Evolutionary conservation across 176 grass and related monocot species (phyloP).

Genomic region (Raddia guianensis): DNA sequence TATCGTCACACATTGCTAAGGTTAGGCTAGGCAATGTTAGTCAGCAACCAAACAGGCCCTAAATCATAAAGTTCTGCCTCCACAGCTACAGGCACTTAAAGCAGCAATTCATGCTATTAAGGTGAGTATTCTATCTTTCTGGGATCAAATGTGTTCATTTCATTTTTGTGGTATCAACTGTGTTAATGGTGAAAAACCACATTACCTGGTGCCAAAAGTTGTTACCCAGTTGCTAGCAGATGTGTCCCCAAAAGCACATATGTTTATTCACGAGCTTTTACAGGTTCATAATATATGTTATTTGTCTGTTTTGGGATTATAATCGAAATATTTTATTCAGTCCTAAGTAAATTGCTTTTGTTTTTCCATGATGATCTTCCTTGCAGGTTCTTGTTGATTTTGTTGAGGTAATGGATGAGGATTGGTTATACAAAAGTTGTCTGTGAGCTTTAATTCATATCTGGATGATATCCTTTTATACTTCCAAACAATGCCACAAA

Average conservation of each 20-base stretch:
- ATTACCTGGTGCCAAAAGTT: neutral
- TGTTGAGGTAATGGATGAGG: slow-evolving; percentile 79
- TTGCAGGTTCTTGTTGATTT: slow-evolving; percentile 91
- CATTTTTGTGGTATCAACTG: neutral
- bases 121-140: slow-evolving; percentile 48
- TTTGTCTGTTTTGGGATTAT: slow-evolving; percentile 24
- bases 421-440: slow-evolving; percentile 77
- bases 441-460: slow-evolving; percentile 49
- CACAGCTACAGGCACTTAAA: slow-evolving; percentile 87
- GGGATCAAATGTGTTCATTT: neutral
- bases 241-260: neutral
- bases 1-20: neutral
- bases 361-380: slow-evolving; percentile 35
- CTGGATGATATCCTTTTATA: slow-evolving; percentile 75
- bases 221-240: slow-evolving; percentile 1
- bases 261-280: slow-evolving; percentile 54
- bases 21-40: too few species aligned
- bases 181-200: neutral
- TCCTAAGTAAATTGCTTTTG: slow-evolving; percentile 20
- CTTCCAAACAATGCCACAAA: slow-evolving; percentile 96
- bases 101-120: slow-evolving; percentile 89
- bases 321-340: slow-evolving; percentile 17
- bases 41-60: neutral
- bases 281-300: slow-evolving; percentile 46
- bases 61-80: slow-evolving; percentile 81